Evolutionary conservation across 192 early-diverging fungal genomes (phyloP), one percentile per base, ranked within the genome.

Genomic region (Mortierella hygrophila): DNA sequence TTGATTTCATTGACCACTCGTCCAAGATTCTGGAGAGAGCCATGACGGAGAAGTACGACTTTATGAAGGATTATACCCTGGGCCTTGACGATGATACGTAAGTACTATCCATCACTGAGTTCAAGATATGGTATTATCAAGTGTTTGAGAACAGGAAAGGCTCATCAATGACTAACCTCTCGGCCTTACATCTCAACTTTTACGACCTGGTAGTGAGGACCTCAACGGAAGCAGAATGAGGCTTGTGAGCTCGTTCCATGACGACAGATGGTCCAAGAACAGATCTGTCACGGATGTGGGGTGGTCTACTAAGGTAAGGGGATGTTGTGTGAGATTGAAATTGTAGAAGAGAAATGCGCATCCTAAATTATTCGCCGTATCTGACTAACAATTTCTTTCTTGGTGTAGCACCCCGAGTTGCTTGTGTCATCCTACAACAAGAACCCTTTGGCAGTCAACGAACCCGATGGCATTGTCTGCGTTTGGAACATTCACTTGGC

Each of bases 351-450:
- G 20, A 38, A 46, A 37, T 42, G 29, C 5, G 70, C 37, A 23
- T 32, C 0, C 41, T 38, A 78, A 78, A n/a, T 37, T 77, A 18
- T 23, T 20, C 44, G 9, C 6, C 6, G 1, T 16, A 13, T 18
- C 29, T 11, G 1, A 15, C 38, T 49, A 54, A 46, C 23, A 21
- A 0, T 10, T 47, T 23, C 49, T 20, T 44, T 52, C 37, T 2
- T 54, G 6, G 29, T 37, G 13, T 82, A 96, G 93, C 95, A 95
- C 81, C 95, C 97, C 13, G 98, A 99, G 89, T 89, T 99, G 23
- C 80, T 97, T 13, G 94, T 97, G 1, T 95, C 94, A 6, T 94
- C 98, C 0, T 99, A 99, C 89, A 98, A 96, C 90, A 97, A 98
- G 80, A 97, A 97, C 74, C 92, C 94, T 11, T 73, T 94, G 68